A percentile compares a stretch with the other conserved stretches of the same genome.
Evolutionary conservation across 257 asterid species (phyloP).

Genomic region (Lavandula angustifolia): DNA sequence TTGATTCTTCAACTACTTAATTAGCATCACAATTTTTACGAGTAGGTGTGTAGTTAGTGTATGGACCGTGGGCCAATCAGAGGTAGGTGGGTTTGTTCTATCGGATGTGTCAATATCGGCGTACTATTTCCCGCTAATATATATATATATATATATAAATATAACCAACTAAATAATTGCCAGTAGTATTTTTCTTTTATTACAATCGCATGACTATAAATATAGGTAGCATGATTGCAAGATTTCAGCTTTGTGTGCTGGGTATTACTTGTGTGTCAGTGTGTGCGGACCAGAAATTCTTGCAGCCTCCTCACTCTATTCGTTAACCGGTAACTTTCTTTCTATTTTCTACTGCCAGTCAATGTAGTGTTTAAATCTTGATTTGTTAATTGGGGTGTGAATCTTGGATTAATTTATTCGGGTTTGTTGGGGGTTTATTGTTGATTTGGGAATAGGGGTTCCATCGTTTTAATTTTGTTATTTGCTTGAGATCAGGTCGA

Average conservation of each 20-base stretch:
- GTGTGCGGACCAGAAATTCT: slow-evolving; percentile 25
- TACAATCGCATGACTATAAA: too few relatives aligned
- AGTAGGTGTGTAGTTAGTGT: slow-evolving; percentile 14
- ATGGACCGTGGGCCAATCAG: too few relatives aligned
- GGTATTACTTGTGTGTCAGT: neutral
- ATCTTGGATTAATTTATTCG: slow-evolving; percentile 21
- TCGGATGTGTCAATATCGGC: slow-evolving; percentile 17
- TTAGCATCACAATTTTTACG: slow-evolving; percentile 36
- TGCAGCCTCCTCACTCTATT: slow-evolving; percentile 12
- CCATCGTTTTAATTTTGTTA: neutral
- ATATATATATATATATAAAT: slow-evolving; percentile 20
- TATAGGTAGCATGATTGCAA: slow-evolving; percentile 18
- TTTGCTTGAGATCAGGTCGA: slow-evolving; percentile 35
- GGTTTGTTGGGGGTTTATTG: slow-evolving; percentile 14
- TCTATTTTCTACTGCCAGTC: neutral
- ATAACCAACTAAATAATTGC: too few relatives aligned
- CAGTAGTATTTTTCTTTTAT: too few relatives aligned
- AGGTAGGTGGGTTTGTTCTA: slow-evolving; percentile 29
- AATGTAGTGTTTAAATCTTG: neutral
- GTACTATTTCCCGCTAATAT: slow-evolving; percentile 40
- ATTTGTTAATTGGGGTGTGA: slow-evolving; percentile 25
- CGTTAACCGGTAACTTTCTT: slow-evolving; percentile 43
- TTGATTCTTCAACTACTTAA: slow-evolving; percentile 30
- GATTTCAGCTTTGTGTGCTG: slow-evolving; percentile 27
- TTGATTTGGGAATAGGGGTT: slow-evolving; percentile 33